Conservation (phyloP, 164 flowering plant genomes). For the Berberis vulgaris region DNA sequence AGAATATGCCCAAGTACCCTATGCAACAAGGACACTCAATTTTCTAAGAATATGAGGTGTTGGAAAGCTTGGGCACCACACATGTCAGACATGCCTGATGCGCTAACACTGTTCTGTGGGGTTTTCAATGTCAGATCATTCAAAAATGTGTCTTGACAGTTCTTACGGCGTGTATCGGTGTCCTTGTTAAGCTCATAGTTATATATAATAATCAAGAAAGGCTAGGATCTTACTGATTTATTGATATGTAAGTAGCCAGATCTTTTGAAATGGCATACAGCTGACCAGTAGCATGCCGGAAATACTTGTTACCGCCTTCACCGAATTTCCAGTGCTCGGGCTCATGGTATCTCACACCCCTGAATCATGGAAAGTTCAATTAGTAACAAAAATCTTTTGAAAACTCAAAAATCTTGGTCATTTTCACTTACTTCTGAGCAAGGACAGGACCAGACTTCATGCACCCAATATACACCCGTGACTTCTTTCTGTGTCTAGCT, state of each 20-base stretch:
- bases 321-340: conserved; percentile 99
- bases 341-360: conserved; percentile 94
- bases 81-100: too few species aligned
- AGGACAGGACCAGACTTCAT: conserved; percentile 98
- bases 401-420: conserved; percentile 3
- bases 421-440: conserved; percentile 68
- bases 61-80: too few species aligned
- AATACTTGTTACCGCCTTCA: conserved; percentile 85
- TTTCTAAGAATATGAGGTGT: too few species aligned
- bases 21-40: too few species aligned
- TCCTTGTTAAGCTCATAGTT: neutral
- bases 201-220: neutral
- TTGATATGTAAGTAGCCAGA: conserved; percentile 73
- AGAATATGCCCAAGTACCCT: neutral
- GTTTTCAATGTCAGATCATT: too few species aligned
- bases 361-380: conserved; percentile 18
- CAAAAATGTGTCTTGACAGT: too few species aligned
- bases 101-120: too few species aligned
- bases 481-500: conserved; percentile 59
- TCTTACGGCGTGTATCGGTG: too few species aligned
- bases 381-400: neutral
- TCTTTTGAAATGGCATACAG: conserved; percentile 85
- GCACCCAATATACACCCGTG: conserved; percentile 88
- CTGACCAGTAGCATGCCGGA: conserved; percentile 99
- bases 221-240: conserved; percentile 63